Evolutionary conservation across 805 yeast genomes (phyloP).

Genomic region (Wickerhamomyces canadensis): DNA sequence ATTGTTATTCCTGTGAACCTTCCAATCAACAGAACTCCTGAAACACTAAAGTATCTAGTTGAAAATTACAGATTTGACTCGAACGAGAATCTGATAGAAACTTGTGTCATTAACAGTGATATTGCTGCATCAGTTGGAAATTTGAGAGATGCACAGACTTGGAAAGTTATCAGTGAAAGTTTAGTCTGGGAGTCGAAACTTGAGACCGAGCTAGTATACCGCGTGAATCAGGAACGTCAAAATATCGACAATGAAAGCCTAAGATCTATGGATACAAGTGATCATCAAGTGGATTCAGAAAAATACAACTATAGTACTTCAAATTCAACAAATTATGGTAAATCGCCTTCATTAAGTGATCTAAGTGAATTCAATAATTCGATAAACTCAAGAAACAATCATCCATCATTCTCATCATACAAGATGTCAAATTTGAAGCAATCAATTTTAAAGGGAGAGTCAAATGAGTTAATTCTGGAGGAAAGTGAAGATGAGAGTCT

Average conservation of each 20-base stretch:
- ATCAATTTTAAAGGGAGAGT: slow-evolving; percentile 7
- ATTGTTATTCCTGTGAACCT: slow-evolving; percentile 19
- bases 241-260: slow-evolving; percentile 7
- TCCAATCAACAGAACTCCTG: slow-evolving; percentile 19
- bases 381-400: slow-evolving; percentile 8
- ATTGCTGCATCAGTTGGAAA: slow-evolving; percentile 47
- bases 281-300: not conserved
- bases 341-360: slow-evolving; percentile 23
- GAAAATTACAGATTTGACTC: slow-evolving; percentile 41
- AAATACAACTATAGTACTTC: slow-evolving; percentile 23
- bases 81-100: slow-evolving; percentile 43
- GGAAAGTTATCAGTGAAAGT: slow-evolving; percentile 52
- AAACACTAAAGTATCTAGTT: slow-evolving; percentile 42
- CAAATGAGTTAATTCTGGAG: slow-evolving; percentile 9
- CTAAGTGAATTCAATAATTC: slow-evolving; percentile 20
- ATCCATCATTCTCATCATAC: slow-evolving; percentile 9
- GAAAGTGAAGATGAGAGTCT: slow-evolving; percentile 17
- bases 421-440: slow-evolving; percentile 15
- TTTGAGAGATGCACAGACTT: slow-evolving; percentile 54
- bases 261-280: slow-evolving; percentile 12
- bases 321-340: slow-evolving; percentile 23
- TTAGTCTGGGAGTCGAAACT: slow-evolving; percentile 30
- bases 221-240: slow-evolving; percentile 2
- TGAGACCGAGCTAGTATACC: slow-evolving; percentile 4
- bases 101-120: slow-evolving; percentile 51